These are phyloP conservation scores for Pochonia chlamydosporia DNA, from an alignment of 2,329 filamentous ascomycete genomes.

Conservation along the genomic window DNA sequence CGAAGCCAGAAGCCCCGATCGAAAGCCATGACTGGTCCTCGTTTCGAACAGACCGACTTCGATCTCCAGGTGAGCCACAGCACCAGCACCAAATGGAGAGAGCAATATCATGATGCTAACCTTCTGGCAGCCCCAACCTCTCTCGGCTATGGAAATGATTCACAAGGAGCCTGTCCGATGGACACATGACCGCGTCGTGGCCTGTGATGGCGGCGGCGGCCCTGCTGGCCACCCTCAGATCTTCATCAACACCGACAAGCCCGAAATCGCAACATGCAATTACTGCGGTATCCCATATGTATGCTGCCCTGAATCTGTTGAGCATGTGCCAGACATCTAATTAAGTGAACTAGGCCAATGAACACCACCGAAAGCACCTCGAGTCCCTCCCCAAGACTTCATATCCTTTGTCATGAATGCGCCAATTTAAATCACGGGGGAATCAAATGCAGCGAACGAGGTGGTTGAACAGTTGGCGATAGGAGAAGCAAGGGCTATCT, in stretches of 20 bases:
- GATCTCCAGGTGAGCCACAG: constrained; percentile 79
- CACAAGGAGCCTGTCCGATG: constrained; percentile 93
- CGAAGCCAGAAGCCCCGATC: constrained; percentile 75
- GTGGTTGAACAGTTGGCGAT: background rate
- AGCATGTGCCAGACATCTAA: background rate
- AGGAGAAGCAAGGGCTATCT: background rate
- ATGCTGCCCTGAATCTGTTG: constrained; percentile 33
- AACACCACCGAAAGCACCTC: constrained; percentile 79
- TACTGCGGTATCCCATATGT: constrained; percentile 96
- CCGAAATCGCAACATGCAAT: constrained; percentile 81
- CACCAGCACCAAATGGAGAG: constrained; percentile 1
- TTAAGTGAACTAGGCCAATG: constrained; percentile 63
- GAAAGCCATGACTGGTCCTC: constrained; percentile 83
- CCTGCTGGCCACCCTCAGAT: constrained; percentile 85
- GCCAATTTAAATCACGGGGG: background rate
- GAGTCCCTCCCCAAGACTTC: constrained; percentile 74
- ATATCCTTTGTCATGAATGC: constrained; percentile 63
- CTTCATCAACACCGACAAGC: constrained; percentile 98
- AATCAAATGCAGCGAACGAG: background rate
- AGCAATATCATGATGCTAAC: constrained; percentile 13
- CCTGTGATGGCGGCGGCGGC: constrained; percentile 89
- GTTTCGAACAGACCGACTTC: constrained; percentile 97
- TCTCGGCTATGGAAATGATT: constrained; percentile 89
- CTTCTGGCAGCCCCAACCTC: constrained; percentile 67
- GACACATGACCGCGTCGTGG: constrained; percentile 75